Percentiles rank a stretch among this genome's conserved stretches.
phyloP scores from a whole-genome alignment of 805 yeast genomes.

The Saturnispora saitoi region DNA sequence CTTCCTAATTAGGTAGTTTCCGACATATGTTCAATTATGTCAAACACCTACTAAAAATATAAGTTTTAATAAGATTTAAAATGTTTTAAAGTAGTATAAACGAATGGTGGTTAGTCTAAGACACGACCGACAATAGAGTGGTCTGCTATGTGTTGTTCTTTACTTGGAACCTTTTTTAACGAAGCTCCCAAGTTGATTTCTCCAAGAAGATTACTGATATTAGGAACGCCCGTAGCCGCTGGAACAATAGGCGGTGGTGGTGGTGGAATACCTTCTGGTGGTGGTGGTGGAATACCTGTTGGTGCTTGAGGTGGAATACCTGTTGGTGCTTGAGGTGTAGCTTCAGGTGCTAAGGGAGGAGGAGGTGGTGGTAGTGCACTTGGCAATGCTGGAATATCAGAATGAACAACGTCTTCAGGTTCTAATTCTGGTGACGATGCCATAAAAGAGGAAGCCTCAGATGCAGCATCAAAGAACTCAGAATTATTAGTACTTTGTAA shows the following conservation, averaged over 20 bases:
- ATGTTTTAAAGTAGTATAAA: neutral
- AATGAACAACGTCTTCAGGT: constrained; percentile 11
- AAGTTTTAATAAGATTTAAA: neutral
- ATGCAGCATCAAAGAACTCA: constrained; percentile 15
- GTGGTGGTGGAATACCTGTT: constrained; percentile 28
- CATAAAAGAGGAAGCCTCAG: constrained; percentile 15
- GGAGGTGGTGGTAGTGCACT: constrained; percentile 14
- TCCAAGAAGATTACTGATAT: constrained; percentile 38
- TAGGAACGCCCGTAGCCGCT: constrained; percentile 26
- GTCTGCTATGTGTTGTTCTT: constrained; percentile 38
- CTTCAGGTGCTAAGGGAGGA: constrained; percentile 17
- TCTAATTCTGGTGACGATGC: constrained; percentile 22
- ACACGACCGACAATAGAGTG: constrained; percentile 46
- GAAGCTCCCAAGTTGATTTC: constrained; percentile 47
- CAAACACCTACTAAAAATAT: neutral
- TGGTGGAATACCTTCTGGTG: constrained; percentile 24
- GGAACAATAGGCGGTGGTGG: constrained; percentile 23
- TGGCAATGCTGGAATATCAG: constrained; percentile 12
- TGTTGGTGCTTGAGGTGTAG: constrained; percentile 23
- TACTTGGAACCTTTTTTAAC: constrained; percentile 43
- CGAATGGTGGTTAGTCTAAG: constrained; percentile 14
- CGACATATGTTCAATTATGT: neutral
- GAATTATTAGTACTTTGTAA: neutral
- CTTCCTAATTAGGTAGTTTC: neutral
- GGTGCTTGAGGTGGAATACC: constrained; percentile 22